Evolutionary conservation across 2,329 filamentous ascomycete species (phyloP), one percentile per base, ranked within the genome.

Genomic region (Ascochyta koolunga): DNA sequence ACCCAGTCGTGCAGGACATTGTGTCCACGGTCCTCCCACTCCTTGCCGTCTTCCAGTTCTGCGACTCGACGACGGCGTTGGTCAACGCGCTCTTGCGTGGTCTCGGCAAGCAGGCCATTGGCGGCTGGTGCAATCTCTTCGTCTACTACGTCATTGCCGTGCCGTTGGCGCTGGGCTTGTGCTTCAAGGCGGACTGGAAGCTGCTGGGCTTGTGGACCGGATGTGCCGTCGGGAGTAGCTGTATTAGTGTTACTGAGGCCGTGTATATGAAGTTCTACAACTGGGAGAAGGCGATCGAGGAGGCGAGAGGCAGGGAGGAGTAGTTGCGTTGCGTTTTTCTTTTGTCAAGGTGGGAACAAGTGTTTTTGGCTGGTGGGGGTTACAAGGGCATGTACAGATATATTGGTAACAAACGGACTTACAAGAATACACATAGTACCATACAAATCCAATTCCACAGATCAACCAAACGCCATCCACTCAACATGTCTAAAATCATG

Each of bases 111-210:
- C 75, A 77, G 53, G 67, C 64, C 1, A 71, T 78, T 5, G 75
- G 73, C 6, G 76, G 75, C 0, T 76, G 69, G 58, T 69, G 71
- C 16, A 76, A 73, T 45, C 48, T 77, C 15, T 64, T 68, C 3
- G 72, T 76, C 2, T 76, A 76, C 29, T 77, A 77, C 46, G 43
- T 70, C 5, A 66, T 75, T 44, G 74, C 73, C 0, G 70, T 77
- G 5, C 75, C 75, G 2, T 47, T 76, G 29, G 67, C 73, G 6
- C 59, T 76, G 40, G 65, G 65, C 8, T 52, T 77, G 38, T 74
- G 74, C 41, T 72, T 77, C 22, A 62, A 66, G 6, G 64, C 63
- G n/a, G 64, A 70, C 27, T 52, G 73, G 58, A 71, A 73, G 24
- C 59, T 77, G 4, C 55, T 65, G 36, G 74, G 74, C 0, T 48